These are phyloP conservation scores for Syzygium jambos DNA, from an alignment of 345 rosid genomes.

Conservation along the genomic window DNA sequence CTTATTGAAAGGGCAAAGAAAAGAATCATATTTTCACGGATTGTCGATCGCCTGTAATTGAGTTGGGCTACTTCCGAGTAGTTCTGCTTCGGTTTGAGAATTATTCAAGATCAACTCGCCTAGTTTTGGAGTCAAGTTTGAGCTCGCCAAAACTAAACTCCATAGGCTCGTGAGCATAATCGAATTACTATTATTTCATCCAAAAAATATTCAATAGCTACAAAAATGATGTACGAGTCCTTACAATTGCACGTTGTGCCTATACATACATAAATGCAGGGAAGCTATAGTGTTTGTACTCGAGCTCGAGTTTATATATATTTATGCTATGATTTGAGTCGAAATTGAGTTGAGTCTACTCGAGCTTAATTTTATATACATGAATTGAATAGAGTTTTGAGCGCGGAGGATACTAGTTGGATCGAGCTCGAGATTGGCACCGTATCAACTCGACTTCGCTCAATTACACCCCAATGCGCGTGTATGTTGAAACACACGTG, in stretches of 20 bases:
- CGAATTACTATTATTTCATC: background rate
- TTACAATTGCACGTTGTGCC: rapidly evolving
- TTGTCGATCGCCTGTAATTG: background rate
- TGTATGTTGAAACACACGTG: background rate
- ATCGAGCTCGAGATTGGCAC: background rate
- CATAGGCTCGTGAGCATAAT: rapidly evolving
- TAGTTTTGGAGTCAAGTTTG: background rate
- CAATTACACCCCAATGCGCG: background rate
- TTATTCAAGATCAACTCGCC: background rate
- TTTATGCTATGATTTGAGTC: background rate
- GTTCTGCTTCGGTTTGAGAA: rapidly evolving
- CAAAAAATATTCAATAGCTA: rapidly evolving
- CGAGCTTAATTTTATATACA: background rate
- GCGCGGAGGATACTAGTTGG: background rate
- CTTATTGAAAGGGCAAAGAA: rapidly evolving
- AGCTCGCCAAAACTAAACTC: background rate
- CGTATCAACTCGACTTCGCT: background rate
- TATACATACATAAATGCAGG: rapidly evolving
- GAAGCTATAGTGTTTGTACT: too few species aligned
- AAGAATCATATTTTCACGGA: background rate
- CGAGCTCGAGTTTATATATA: background rate
- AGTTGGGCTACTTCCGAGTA: background rate
- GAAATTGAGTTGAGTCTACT: background rate
- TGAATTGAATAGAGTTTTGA: background rate
- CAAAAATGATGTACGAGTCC: background rate